Evolutionary conservation across 2,329 filamentous ascomycete species (phyloP), one percentile per base, ranked within the genome.

Genomic region (Reticulascus tulasneorum): DNA sequence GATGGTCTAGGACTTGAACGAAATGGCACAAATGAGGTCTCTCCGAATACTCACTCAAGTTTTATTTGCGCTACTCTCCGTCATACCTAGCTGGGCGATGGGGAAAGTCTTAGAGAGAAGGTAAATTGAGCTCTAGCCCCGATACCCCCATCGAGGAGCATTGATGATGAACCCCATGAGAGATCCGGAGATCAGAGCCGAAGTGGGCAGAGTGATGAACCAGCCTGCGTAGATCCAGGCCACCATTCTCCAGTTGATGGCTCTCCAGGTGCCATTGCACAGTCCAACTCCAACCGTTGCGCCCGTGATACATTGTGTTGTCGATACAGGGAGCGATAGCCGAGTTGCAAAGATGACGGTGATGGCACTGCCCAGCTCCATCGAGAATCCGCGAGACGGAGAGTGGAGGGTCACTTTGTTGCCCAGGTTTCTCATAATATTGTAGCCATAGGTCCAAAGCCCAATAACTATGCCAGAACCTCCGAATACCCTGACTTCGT

Each of bases 381-480:
- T 77, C 23, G 67, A 73, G 58, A 71, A 76, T 30, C 77, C 76
- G 49, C 75, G 70, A 2, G 70, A 66, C 4, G 77, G 77, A 1
- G 75, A 79, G 63, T 79, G 75, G n/a, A 77, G 67, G 9, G 77
- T 80, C 42, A 81, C 67, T 45, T 73, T 69, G 62, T 81, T 81
- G 38, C 77, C 77, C 42, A 80, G 63, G 49, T 75, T 74, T 26
- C 69, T 66, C 76, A 82, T 82, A 56, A 82, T 79, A 53, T 79
- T 75, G 56, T 80, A 81, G 2, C 76, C 77, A 45, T 79, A 69
- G 19, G 75, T 77, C 67, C 73, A 75, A 40, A 79, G 65, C 42
- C 77, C 77, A 29, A 78, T 53, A 30, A 69, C 69, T 27, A 79
- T 72, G 41, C 59, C 63, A 5, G 59, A 57, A 52, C 71, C 73